Percentiles rank a stretch among this genome's conserved stretches.
Evolutionary conservation across 495 filamentous ascomycete genomes (phyloP).

Genomic region (Thermothielavioides terrestris): DNA sequence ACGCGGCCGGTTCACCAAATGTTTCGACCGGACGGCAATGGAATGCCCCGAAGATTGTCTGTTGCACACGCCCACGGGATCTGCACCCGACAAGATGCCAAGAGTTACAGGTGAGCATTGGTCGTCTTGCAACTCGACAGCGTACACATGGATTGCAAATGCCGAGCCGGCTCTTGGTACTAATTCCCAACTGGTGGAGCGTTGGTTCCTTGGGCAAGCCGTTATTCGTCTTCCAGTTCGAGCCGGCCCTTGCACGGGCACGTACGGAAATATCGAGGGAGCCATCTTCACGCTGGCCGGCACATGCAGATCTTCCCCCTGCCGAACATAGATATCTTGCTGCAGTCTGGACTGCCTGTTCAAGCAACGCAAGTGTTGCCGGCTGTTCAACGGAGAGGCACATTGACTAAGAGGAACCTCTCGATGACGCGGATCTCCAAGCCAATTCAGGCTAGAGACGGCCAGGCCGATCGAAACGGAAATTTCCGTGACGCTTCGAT

Average conservation of each 20-base stretch:
- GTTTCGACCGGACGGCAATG: constrained; percentile 18
- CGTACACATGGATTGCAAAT: background rate
- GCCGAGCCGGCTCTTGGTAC: background rate
- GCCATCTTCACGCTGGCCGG: too few species aligned
- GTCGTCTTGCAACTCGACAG: background rate
- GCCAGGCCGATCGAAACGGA: too few species aligned
- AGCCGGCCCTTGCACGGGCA: too few species aligned
- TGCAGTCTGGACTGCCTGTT: background rate
- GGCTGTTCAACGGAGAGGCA: background rate
- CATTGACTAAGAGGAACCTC: background rate
- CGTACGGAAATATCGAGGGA: background rate
- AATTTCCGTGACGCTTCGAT: too few species aligned
- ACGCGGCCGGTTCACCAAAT: constrained; percentile 8
- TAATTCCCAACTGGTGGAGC: background rate
- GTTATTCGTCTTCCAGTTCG: background rate
- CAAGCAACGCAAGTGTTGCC: background rate
- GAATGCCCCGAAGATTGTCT: constrained; percentile 9
- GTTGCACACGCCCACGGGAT: constrained; percentile 15
- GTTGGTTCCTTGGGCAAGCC: background rate
- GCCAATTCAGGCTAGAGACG: too few species aligned
- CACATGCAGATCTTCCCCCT: background rate
- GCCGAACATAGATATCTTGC: background rate
- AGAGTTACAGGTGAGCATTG: constrained; percentile 12
- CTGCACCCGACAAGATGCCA: constrained; percentile 3
- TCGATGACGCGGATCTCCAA: too few species aligned